Conservation (phyloP, 331 rosid genomes). For the Stylosanthes scabra region DNA sequence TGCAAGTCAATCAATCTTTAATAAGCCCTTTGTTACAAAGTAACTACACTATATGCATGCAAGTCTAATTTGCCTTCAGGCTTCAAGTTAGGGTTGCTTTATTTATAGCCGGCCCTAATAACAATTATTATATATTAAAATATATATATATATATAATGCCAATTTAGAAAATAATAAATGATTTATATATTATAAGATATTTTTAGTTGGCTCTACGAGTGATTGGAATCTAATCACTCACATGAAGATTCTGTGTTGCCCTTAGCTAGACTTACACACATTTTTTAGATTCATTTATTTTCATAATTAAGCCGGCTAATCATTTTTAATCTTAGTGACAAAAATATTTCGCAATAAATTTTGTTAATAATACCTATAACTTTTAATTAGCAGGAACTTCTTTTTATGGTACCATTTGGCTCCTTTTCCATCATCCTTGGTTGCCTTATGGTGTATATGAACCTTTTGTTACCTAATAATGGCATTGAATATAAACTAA, state of each 20-base stretch:
- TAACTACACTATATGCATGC: slow-evolving; percentile 34
- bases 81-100: slow-evolving; percentile 36
- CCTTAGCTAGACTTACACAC: not conserved
- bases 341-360: not conserved
- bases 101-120: slow-evolving; percentile 32
- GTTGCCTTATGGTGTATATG: slow-evolving; percentile 8
- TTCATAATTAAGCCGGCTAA: slow-evolving; percentile 31
- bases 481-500: not conserved
- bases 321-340: not conserved
- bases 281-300: slow-evolving; percentile 23
- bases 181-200: slow-evolving; percentile 17
- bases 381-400: not conserved
- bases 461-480: slow-evolving; percentile 11
- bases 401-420: slow-evolving; percentile 19
- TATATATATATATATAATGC: not conserved
- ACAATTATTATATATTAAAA: not conserved
- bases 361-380: not conserved
- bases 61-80: slow-evolving; percentile 43
- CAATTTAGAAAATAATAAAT: not conserved
- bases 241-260: slow-evolving; percentile 24
- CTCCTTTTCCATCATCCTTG: slow-evolving; percentile 16
- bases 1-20: slow-evolving; percentile 41
- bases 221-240: slow-evolving; percentile 9
- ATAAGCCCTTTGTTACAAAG: slow-evolving; percentile 36
- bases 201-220: slow-evolving; percentile 31